Percentiles rank a stretch among this genome's conserved stretches.
Evolutionary conservation across 139 green algal species (phyloP).

Genomic region (Trebouxia sp.): DNA sequence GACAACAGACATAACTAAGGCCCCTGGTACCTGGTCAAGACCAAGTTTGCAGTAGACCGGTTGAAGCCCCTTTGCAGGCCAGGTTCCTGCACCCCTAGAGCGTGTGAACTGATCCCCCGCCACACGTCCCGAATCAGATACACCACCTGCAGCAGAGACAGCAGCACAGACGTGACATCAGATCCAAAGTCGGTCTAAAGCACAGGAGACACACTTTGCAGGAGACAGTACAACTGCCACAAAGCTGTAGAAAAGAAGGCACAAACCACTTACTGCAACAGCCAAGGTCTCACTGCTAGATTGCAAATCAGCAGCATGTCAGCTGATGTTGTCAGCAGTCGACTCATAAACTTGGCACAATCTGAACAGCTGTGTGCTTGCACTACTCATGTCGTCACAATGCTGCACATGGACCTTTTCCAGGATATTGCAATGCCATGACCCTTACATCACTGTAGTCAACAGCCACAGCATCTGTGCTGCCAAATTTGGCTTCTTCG

Average conservation of each 20-base stretch:
- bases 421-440: not conserved
- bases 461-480: conserved; percentile 37
- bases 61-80: conserved; percentile 69
- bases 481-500: conserved; percentile 65
- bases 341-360: no score
- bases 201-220: no score
- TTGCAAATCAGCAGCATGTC: no score
- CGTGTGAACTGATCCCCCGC: conserved; percentile 56
- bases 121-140: conserved; percentile 63
- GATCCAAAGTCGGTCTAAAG: no score
- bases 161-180: not conserved
- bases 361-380: no score
- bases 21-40: conserved; percentile 64
- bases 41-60: conserved; percentile 65
- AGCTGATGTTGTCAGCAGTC: no score
- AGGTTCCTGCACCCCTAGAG: conserved; percentile 26
- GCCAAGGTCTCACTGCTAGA: no score
- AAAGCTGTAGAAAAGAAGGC: no score
- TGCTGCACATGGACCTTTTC: not conserved
- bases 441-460: conserved; percentile 59
- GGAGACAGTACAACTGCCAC: no score
- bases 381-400: not conserved
- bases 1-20: not conserved
- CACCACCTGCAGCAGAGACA: conserved; percentile 39
- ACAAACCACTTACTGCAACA: no score